Evolutionary conservation across 106 monocot species (phyloP), one percentile per base, ranked within the genome.

Genomic region (Phalaenopsis aphrodite): DNA sequence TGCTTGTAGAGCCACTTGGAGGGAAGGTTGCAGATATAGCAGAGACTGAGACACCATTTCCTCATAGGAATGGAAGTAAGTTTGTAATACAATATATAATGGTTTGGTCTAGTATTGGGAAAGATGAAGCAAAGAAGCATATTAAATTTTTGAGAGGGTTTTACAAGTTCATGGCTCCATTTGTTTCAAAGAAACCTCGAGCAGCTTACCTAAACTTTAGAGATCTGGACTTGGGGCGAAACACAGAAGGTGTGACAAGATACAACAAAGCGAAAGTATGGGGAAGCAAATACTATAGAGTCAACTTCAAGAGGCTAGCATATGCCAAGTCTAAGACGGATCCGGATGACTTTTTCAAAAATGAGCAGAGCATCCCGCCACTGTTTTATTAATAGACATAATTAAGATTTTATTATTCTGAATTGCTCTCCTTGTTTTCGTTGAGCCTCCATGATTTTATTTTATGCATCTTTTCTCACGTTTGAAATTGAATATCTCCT

Each of bases 41-140:
- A 19, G 86, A 89, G 17, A 55, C 76, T 8, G 76, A 10, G 18
- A 84, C 68, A 18, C 81, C 88, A 4, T 88, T 79, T 61, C 82
- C 88, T 3, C 82, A 88, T 21, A 82, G 88, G 43, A 42, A 80
- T 36, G 88, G 88, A 38, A 55, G 72, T 38, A 68, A 84, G 52
- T 85, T 57, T 82, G 78, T 41, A 3, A 21, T 88, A 30, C 80
- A 73, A 17, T 78, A 82, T 30, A 15, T 85, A 6, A 67, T 74
- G 5, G 15, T 16, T 8, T 88, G 88, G 87, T 11, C 2, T 5
- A 49, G 18, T 0, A 2, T 2, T 41, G 77, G 41, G 4, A 41
- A 82, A 71, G 55, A 55, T 11, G 69, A 41, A 9, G 38, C 17
- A 5, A 10, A 78, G 18, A 66, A 46, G 77, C 49, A 71, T 39